phyloP scores from a whole-genome alignment of 2,329 filamentous ascomycete species.

The Scedosporium boydii region DNA sequence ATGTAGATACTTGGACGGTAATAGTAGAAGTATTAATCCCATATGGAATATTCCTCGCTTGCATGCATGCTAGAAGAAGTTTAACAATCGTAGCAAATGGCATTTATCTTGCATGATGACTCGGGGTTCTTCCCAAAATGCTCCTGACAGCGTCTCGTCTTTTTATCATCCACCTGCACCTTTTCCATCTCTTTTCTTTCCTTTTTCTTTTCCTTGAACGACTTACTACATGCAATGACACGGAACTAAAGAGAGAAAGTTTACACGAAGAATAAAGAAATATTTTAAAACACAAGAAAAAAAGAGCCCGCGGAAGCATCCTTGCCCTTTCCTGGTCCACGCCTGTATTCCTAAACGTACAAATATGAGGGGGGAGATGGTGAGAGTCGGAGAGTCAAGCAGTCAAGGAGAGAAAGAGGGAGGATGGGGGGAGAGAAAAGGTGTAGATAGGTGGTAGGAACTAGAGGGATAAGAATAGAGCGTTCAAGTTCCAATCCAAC shows the following conservation, averaged over 20 bases:
- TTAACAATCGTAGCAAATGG: neutral
- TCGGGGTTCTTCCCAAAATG: neutral
- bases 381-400: neutral
- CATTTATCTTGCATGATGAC: neutral
- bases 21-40: no score
- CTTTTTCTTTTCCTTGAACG: neutral
- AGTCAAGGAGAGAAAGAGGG: neutral
- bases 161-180: neutral
- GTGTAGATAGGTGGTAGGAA: neutral
- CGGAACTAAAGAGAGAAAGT: neutral
- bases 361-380: neutral
- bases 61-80: no score
- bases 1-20: no score
- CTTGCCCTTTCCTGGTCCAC: neutral
- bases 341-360: conserved; percentile 1
- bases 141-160: neutral
- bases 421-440: neutral
- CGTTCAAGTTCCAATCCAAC: neutral
- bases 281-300: neutral
- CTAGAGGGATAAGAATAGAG: neutral
- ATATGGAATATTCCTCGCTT: no score
- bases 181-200: neutral
- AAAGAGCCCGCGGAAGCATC: neutral
- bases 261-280: neutral
- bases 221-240: neutral